A percentile compares a stretch with the other conserved stretches of the same genome.
phyloP scores from a whole-genome alignment of 495 filamentous ascomycete species.

The Penicillium macrosclerotiorum region DNA sequence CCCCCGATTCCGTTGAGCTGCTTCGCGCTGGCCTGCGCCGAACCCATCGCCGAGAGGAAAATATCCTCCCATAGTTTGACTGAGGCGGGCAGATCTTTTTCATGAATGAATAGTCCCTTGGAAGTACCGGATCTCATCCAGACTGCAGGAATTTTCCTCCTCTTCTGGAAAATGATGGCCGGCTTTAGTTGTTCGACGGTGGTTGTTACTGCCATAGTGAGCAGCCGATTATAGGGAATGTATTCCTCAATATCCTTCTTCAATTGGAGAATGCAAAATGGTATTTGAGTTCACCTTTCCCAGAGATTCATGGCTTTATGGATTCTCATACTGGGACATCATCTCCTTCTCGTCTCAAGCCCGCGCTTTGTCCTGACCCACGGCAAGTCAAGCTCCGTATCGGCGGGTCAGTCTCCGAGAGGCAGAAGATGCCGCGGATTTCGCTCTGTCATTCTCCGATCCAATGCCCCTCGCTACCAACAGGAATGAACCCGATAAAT shows the following conservation, averaged over 20 bases:
- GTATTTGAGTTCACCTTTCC: too few relatives aligned
- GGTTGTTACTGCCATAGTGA: conserved; percentile 1
- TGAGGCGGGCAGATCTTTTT: conserved; percentile 25
- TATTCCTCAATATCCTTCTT: too few relatives aligned
- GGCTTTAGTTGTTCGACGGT: not conserved
- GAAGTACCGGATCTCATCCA: conserved; percentile 41
- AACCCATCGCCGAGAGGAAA: conserved; percentile 34
- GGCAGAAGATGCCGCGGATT: too few relatives aligned
- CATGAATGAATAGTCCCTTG: conserved; percentile 36
- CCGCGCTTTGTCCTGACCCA: not conserved
- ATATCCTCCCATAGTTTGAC: conserved; percentile 24
- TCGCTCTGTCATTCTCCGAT: too few relatives aligned
- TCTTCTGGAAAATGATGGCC: not conserved
- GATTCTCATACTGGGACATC: too few relatives aligned
- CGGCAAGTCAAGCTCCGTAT: conserved; percentile 7
- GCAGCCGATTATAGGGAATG: too few relatives aligned
- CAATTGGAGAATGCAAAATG: too few relatives aligned
- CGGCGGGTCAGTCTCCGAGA: too few relatives aligned
- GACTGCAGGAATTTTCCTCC: conserved; percentile 24
- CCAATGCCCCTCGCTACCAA: too few relatives aligned
- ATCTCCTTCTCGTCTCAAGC: not conserved
- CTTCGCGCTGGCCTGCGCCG: conserved; percentile 14
- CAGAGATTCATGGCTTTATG: too few relatives aligned
- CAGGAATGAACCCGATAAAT: too few relatives aligned
- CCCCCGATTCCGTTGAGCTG: conserved; percentile 39